A percentile compares a stretch with the other conserved stretches of the same genome.
phyloP scores from a whole-genome alignment of 2,329 filamentous ascomycete species.

The Sodiomyces alkalinus region DNA sequence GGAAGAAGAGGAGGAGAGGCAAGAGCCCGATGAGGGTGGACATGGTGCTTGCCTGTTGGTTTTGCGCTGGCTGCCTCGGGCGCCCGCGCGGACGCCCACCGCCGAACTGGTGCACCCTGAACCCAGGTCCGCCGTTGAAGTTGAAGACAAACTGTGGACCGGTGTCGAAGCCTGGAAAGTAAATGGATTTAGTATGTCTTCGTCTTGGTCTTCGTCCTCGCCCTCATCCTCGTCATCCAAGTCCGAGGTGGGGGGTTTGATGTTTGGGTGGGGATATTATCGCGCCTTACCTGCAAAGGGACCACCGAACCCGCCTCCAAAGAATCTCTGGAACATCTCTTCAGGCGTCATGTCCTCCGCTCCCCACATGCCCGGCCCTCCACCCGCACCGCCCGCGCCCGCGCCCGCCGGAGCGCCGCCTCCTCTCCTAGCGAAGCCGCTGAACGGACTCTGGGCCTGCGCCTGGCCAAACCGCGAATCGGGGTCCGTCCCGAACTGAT shows the following conservation, averaged over 20 bases:
- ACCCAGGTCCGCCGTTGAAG: slow-evolving; percentile 76
- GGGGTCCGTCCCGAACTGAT: slow-evolving; percentile 81
- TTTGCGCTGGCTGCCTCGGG: slow-evolving; percentile 48
- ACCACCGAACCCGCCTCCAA: slow-evolving; percentile 54
- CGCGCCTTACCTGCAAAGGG: slow-evolving; percentile 24
- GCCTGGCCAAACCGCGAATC: slow-evolving; percentile 67
- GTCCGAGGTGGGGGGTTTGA: too few relatives aligned
- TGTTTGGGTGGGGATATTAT: too few relatives aligned
- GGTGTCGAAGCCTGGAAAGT: slow-evolving; percentile 45
- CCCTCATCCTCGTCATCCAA: too few relatives aligned
- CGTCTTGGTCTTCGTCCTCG: too few relatives aligned
- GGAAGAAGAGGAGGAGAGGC: slow-evolving; percentile 77
- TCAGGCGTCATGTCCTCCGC: slow-evolving; percentile 91
- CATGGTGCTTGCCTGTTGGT: slow-evolving; percentile 34
- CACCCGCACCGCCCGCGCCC: slow-evolving; percentile 35
- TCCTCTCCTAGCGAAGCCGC: slow-evolving; percentile 38
- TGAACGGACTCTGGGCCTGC: slow-evolving; percentile 44
- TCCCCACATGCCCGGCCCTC: slow-evolving; percentile 44
- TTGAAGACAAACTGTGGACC: slow-evolving; percentile 92
- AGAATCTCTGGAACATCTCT: slow-evolving; percentile 95
- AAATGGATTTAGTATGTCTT: slow-evolving; percentile 3
- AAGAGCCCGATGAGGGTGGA: slow-evolving; percentile 59
- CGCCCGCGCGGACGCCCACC: slow-evolving; percentile 62
- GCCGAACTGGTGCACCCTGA: slow-evolving; percentile 92
- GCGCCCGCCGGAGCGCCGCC: slow-evolving; percentile 18